These are phyloP conservation scores for Pharnaceum exiguum DNA, from an alignment of 148 eudicot species.

Conservation along the genomic window DNA sequence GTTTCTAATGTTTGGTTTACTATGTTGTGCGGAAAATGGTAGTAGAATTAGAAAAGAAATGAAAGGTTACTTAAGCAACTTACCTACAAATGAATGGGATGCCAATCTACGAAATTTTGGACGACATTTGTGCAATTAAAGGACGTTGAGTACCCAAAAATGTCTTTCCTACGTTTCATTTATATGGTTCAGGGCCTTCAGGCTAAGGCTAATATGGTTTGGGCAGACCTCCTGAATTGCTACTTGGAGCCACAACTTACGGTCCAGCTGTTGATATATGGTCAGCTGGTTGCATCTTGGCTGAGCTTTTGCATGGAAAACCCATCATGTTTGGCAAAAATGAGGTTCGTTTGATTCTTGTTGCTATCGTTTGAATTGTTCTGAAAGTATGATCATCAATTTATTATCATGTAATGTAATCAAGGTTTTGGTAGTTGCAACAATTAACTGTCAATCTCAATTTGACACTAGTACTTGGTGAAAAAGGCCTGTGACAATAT, in stretches of 20 bases:
- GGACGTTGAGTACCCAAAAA: background rate
- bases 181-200: conserved; percentile 5
- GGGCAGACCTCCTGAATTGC: conserved; percentile 72
- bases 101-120: background rate
- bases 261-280: conserved; percentile 87
- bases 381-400: too few species aligned
- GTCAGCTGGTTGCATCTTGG: conserved; percentile 94
- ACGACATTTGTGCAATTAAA: conserved; percentile 34
- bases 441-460: background rate
- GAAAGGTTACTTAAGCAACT: background rate
- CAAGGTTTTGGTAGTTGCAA: background rate
- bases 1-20: background rate
- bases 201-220: conserved; percentile 30
- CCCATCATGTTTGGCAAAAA: conserved; percentile 59
- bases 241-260: conserved; percentile 79
- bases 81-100: too few species aligned
- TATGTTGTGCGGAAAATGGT: background rate
- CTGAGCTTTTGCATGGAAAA: conserved; percentile 73
- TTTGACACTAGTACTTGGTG: background rate
- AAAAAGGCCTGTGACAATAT: background rate
- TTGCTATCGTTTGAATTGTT: background rate
- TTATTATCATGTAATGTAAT: too few species aligned
- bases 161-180: conserved; percentile 9
- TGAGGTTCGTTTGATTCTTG: conserved; percentile 41
- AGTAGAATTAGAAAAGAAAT: background rate